Percentiles rank a stretch among this genome's conserved stretches.
Evolutionary conservation across 768 basidiomycete genomes (phyloP).

Genomic region (Tricholoma saponaceum): DNA sequence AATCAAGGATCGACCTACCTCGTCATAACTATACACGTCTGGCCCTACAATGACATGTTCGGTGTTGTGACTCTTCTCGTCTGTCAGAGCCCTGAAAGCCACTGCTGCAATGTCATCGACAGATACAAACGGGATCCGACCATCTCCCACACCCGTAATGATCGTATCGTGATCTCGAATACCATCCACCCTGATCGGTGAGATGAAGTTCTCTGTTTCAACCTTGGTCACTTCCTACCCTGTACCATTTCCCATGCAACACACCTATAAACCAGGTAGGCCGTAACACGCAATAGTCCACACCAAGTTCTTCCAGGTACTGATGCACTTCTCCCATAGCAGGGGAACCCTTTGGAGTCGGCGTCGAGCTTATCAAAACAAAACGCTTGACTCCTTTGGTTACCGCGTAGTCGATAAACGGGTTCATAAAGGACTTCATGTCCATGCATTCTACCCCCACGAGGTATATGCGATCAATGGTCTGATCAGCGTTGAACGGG

Average conservation of each 20-base stretch:
- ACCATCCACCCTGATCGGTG: too few relatives aligned
- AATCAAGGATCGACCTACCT: too few relatives aligned
- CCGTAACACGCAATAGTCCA: constrained; percentile 30
- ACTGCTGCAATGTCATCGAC: constrained; percentile 30
- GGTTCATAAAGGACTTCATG: too few relatives aligned
- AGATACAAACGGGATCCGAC: constrained; percentile 24
- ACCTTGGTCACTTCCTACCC: constrained; percentile 7
- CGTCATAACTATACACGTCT: constrained; percentile 24
- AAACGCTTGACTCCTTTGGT: constrained; percentile 1
- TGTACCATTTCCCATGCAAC: too few relatives aligned
- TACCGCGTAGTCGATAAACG: too few relatives aligned
- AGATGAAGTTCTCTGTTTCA: too few relatives aligned
- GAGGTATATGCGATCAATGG: too few relatives aligned
- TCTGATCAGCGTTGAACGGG: too few relatives aligned
- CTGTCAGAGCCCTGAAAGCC: constrained; percentile 25
- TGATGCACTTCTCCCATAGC: constrained; percentile 29
- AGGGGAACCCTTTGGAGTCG: constrained; percentile 2
- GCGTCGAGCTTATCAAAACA: constrained; percentile 21
- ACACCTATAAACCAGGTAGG: constrained; percentile 38
- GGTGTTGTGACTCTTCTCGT: constrained; percentile 18
- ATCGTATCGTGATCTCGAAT: too few relatives aligned
- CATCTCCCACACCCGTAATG: too few relatives aligned
- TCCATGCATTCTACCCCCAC: too few relatives aligned
- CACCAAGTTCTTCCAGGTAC: constrained; percentile 20
- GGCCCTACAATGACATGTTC: constrained; percentile 30